These are phyloP conservation scores for Plasmodium falciparum DNA, from an alignment of 169 alveolate genomes.

Conservation along the genomic window DNA sequence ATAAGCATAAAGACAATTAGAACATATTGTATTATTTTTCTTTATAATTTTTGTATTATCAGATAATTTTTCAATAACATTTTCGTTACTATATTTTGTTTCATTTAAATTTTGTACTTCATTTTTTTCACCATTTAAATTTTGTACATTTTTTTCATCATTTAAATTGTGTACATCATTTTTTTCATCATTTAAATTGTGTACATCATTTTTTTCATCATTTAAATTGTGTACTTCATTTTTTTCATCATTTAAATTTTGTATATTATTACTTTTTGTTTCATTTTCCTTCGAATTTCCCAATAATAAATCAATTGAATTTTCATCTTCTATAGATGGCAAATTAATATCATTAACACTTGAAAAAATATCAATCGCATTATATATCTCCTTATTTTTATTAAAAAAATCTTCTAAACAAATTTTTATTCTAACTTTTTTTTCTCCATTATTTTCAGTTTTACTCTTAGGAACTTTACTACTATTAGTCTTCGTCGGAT, in stretches of 20 bases:
- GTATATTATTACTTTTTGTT: too few species aligned
- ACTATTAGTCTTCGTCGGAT: neutral
- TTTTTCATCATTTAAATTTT: too few species aligned
- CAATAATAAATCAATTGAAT: conserved; percentile 32
- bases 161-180: too few species aligned
- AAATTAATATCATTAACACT: conserved; percentile 23
- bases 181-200: too few species aligned
- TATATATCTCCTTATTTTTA: conserved; percentile 46
- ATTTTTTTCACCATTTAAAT: too few species aligned
- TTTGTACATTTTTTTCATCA: too few species aligned
- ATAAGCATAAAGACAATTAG: conserved; percentile 59
- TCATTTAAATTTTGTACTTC: neutral
- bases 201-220: too few species aligned
- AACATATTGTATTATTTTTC: conserved; percentile 57
- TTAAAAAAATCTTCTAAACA: conserved; percentile 53
- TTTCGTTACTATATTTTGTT: neutral
- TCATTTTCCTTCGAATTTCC: conserved; percentile 12
- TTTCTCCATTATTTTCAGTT: conserved; percentile 28
- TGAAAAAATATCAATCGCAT: conserved; percentile 21
- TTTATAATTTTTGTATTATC: neutral
- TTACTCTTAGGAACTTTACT: conserved; percentile 28
- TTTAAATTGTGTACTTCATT: too few species aligned
- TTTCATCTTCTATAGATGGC: conserved; percentile 68
- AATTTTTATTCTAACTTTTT: conserved; percentile 47
- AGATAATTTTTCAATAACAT: too few species aligned